These are phyloP conservation scores for Corinectria fuckeliana DNA, from an alignment of 2,329 filamentous ascomycete species.

Conservation along the genomic window DNA sequence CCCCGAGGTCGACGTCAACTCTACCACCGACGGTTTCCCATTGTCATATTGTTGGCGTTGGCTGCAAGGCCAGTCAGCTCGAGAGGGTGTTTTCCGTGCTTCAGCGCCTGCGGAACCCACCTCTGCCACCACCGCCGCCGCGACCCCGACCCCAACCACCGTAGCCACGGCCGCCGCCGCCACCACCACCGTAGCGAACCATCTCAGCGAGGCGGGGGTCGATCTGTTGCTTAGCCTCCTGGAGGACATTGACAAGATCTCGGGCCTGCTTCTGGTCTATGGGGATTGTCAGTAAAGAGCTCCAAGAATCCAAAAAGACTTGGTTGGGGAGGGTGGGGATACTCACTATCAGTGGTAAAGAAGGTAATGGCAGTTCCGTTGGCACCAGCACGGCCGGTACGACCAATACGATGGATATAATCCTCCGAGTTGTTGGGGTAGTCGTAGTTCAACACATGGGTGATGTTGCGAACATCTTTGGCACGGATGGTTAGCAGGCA, in stretches of 20 bases:
- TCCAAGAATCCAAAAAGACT: not conserved
- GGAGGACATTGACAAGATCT: slow-evolving; percentile 91
- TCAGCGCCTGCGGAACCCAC: slow-evolving; percentile 51
- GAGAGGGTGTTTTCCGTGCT: slow-evolving; percentile 39
- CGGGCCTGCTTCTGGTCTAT: slow-evolving; percentile 91
- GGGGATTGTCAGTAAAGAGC: slow-evolving; percentile 44
- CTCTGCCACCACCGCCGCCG: slow-evolving; percentile 58
- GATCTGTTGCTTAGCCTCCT: slow-evolving; percentile 97
- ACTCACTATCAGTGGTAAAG: slow-evolving; percentile 99
- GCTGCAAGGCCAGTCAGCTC: slow-evolving; percentile 48
- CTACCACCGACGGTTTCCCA: slow-evolving; percentile 61
- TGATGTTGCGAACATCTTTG: slow-evolving; percentile 99
- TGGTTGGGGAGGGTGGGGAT: not conserved
- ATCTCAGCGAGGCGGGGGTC: slow-evolving; percentile 96
- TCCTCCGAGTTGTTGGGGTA: slow-evolving; percentile 99
- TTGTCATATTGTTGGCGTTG: slow-evolving; percentile 58
- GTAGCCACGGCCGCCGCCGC: slow-evolving; percentile 74
- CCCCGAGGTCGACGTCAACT: slow-evolving; percentile 26
- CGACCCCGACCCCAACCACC: slow-evolving; percentile 75
- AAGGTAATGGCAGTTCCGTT: slow-evolving; percentile 97
- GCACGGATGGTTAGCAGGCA: slow-evolving; percentile 77
- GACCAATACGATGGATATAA: slow-evolving; percentile 95
- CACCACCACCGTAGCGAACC: slow-evolving; percentile 88
- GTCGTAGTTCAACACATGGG: slow-evolving; percentile 99
- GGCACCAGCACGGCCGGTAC: slow-evolving; percentile 93